phyloP scores from a whole-genome alignment of 2,329 filamentous ascomycete genomes.

The Stromatinia cepivora region DNA sequence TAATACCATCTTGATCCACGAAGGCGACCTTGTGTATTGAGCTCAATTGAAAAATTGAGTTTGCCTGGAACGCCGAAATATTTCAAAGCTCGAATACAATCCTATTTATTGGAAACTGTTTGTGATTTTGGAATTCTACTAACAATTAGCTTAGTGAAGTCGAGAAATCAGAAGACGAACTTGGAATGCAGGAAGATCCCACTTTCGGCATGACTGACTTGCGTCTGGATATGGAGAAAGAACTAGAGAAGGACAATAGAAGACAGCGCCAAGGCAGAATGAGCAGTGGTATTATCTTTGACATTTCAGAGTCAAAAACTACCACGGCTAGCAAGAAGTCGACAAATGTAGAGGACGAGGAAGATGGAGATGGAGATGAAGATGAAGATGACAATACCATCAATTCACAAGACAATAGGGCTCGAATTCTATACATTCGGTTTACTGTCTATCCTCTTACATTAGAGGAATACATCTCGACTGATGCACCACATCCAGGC shows the following conservation, averaged over 20 bases:
- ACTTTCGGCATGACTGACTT: constrained; percentile 9
- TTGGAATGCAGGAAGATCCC: constrained; percentile 9
- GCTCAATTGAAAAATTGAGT: not conserved
- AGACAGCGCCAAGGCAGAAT: constrained; percentile 1
- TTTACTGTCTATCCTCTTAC: constrained; percentile 66
- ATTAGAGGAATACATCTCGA: constrained; percentile 57
- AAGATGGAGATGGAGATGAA: not conserved
- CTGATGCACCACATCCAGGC: constrained; percentile 34
- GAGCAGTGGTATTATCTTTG: constrained; percentile 3
- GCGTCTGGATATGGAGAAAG: constrained; percentile 19
- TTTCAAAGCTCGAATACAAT: too few species aligned
- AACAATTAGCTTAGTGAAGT: constrained; percentile 1
- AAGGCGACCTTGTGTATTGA: too few species aligned
- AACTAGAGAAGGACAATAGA: constrained; percentile 16
- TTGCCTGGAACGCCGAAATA: too few species aligned
- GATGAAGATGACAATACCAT: constrained; percentile 2
- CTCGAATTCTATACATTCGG: constrained; percentile 40
- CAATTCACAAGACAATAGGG: constrained; percentile 9
- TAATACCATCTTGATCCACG: too few species aligned
- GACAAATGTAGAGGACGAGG: not conserved
- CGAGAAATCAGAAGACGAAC: constrained; percentile 11
- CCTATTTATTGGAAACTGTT: not conserved
- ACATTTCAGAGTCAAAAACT: not conserved
- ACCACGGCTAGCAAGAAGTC: not conserved
- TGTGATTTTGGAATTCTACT: not conserved